Evolutionary conservation across 1,284 basidiomycete genomes (phyloP), one percentile per base, ranked within the genome.

Genomic region (Sporisorium exsertum): DNA sequence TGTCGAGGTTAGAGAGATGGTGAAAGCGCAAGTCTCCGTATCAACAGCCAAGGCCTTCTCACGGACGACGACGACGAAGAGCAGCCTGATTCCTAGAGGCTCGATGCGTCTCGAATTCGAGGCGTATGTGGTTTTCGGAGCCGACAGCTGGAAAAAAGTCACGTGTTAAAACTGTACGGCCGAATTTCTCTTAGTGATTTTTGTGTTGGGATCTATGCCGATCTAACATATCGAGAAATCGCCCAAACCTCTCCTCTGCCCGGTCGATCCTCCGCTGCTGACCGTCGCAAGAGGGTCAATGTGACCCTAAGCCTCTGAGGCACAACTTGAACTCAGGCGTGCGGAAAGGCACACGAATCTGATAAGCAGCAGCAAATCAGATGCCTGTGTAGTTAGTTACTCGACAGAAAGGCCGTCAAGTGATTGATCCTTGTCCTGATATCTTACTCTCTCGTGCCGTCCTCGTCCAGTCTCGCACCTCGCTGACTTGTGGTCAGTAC

Each of bases 1-100:
- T 75, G 72, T 65, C 45, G 63, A 56, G 56, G 60, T 65, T 59
- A 53, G 47, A 58, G 54, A 58, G 72, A 70, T 70, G 66, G 67
- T 54, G 72, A 69, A 55, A 59, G 56, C 63, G n/a, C 37, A 45
- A 29, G 26, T 13, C n/a, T n/a, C 45, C 18, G 45, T 32, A 47
- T 33, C 22, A 27, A 26, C 43, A 49, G 45, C 33, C 20, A 57
- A 24, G 26, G 42, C 29, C 54, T 29, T 49, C 26, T 40, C 37
- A 8, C 27, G n/a, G 27, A 33, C 55, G 22, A 49, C 58, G 32
- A 33, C 45, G 52, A 51, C 29, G 46, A 18, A 35, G 40, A 50
- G 15, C 49, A 24, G 50, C 2, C n/a, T 13, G 40, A 43, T 43
- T 43, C n/a, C 40, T 15, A 43, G 5, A 8, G n/a, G 40, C 40